These are phyloP conservation scores for Fusarium nisikadoi DNA, from an alignment of 2,329 filamentous ascomycete species.

Conservation along the genomic window DNA sequence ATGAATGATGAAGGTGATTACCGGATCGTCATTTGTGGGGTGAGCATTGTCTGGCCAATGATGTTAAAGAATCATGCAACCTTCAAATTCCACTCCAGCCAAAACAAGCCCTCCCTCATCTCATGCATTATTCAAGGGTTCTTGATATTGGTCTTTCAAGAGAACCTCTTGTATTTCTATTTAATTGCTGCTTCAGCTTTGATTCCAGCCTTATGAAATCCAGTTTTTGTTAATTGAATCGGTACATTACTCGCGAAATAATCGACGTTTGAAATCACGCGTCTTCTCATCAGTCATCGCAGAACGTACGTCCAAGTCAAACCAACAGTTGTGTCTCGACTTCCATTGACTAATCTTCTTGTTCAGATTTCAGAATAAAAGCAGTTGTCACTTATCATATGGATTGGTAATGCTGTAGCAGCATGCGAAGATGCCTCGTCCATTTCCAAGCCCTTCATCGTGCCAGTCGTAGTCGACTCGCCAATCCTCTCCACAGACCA, in stretches of 20 bases:
- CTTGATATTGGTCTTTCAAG: not conserved
- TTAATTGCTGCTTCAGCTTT: accelerated
- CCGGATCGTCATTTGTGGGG: not conserved
- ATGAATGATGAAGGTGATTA: not conserved
- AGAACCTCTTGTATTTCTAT: not conserved
- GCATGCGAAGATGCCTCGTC: slow-evolving; percentile 40
- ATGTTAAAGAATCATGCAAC: not conserved
- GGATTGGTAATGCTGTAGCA: slow-evolving; percentile 30
- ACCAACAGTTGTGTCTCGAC: not conserved
- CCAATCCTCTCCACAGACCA: not conserved
- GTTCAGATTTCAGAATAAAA: not conserved
- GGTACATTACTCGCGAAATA: no score
- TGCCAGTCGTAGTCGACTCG: slow-evolving; percentile 13
- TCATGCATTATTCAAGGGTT: not conserved
- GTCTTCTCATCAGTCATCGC: not conserved
- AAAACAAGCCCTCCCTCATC: slow-evolving; percentile 4
- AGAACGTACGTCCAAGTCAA: slow-evolving; percentile 21
- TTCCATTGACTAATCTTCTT: not conserved
- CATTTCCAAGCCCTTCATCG: slow-evolving; percentile 21
- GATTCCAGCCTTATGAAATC: not conserved
- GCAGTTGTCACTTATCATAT: not conserved
- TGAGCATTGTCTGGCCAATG: slow-evolving; percentile 1
- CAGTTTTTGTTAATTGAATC: not conserved
- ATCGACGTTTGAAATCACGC: not conserved
- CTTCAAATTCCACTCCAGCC: not conserved